Evolutionary conservation across 176 grass and related monocot species (phyloP).

Genomic region (Carex myosuroides): DNA sequence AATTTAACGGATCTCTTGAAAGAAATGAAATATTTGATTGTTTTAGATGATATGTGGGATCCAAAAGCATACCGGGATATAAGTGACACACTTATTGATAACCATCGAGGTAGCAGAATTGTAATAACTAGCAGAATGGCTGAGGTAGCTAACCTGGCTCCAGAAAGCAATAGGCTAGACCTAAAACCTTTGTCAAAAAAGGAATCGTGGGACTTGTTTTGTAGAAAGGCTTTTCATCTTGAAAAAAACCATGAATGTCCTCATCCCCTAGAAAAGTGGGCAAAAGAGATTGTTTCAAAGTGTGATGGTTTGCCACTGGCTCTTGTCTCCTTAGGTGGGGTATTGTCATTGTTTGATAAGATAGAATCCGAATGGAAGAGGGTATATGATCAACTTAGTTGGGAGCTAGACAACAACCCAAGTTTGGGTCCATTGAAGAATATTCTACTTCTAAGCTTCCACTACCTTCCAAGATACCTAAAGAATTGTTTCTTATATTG

Average conservation of each 20-base stretch:
- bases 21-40: constrained; percentile 43
- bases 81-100: constrained; percentile 31
- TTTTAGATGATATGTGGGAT: constrained; percentile 71
- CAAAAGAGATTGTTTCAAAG: constrained; percentile 39
- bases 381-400: constrained; percentile 34
- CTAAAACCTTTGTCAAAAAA: constrained; percentile 4
- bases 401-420: constrained; percentile 23
- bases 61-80: constrained; percentile 39
- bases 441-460: constrained; percentile 45
- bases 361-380: constrained; percentile 30
- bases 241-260: constrained; percentile 32
- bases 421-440: constrained; percentile 21
- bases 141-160: constrained; percentile 35
- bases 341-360: constrained; percentile 34
- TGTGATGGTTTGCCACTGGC: constrained; percentile 43
- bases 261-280: neutral
- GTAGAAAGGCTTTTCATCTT: constrained; percentile 25
- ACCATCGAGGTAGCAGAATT: constrained; percentile 17
- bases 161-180: neutral
- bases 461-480: constrained; percentile 29
- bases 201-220: constrained; percentile 22
- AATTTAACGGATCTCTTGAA: neutral
- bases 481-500: constrained; percentile 48
- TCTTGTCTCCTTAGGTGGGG: constrained; percentile 35
- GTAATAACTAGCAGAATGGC: constrained; percentile 51